These are phyloP conservation scores for Penicillium dipodomyicola DNA, from an alignment of 495 filamentous ascomycete genomes.

Conservation along the genomic window DNA sequence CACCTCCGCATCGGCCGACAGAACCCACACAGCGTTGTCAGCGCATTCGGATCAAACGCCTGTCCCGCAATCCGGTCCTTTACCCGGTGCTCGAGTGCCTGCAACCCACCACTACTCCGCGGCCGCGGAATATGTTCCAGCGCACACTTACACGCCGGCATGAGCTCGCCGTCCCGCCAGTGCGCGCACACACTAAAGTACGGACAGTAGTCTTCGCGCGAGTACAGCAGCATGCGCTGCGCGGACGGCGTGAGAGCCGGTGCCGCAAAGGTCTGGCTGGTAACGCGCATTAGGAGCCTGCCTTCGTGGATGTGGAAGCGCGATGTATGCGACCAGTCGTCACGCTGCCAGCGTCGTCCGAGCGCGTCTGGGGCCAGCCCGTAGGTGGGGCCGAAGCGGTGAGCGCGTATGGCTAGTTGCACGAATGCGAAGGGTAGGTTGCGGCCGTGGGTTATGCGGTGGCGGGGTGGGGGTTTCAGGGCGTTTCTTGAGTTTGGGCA, in stretches of 20 bases:
- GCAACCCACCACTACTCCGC: constrained; percentile 37
- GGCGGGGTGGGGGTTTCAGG: constrained; percentile 42
- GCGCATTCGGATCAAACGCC: constrained; percentile 42
- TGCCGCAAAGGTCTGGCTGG: constrained; percentile 44
- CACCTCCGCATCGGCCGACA: constrained; percentile 58
- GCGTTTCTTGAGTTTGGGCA: constrained; percentile 48
- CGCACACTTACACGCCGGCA: constrained; percentile 57
- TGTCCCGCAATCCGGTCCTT: constrained; percentile 37
- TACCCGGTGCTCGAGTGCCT: constrained; percentile 40
- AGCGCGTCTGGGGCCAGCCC: constrained; percentile 45
- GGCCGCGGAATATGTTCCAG: constrained; percentile 52
- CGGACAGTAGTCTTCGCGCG: constrained; percentile 57
- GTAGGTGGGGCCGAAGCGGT: constrained; percentile 40
- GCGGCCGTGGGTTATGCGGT: constrained; percentile 52
- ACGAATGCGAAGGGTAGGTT: constrained; percentile 53
- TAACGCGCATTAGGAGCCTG: constrained; percentile 53
- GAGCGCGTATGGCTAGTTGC: constrained; percentile 49
- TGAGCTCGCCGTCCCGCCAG: constrained; percentile 58
- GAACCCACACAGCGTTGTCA: constrained; percentile 49
- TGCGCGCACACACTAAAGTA: constrained; percentile 59
- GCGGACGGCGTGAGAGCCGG: constrained; percentile 42
- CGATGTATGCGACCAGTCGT: constrained; percentile 49
- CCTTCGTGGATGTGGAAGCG: constrained; percentile 51
- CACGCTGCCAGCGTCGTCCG: constrained; percentile 48
- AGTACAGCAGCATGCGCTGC: constrained; percentile 53